phyloP scores from a whole-genome alignment of 2,329 filamentous ascomycete species.

The Penicillium janthinellum region DNA sequence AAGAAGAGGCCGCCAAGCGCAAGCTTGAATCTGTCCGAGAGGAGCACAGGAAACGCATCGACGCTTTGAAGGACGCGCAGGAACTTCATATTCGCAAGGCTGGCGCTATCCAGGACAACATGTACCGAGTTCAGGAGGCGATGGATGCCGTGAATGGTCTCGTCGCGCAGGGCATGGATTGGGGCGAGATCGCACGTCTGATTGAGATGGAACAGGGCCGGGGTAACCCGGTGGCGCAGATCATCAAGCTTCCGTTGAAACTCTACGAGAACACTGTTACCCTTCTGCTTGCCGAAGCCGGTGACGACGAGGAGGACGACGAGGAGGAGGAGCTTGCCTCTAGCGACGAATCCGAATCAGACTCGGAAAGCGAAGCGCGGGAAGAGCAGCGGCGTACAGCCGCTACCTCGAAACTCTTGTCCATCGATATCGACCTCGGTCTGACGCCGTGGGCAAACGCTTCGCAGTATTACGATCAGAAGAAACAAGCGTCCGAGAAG shows the following conservation, averaged over 20 bases:
- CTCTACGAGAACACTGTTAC: slow-evolving; percentile 88
- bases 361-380: slow-evolving; percentile 38
- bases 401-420: slow-evolving; percentile 52
- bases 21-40: slow-evolving; percentile 82
- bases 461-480: slow-evolving; percentile 87
- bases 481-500: slow-evolving; percentile 79
- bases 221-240: slow-evolving; percentile 80
- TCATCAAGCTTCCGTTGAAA: slow-evolving; percentile 85
- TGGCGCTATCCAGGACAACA: slow-evolving; percentile 84
- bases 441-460: slow-evolving; percentile 88
- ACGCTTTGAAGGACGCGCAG: slow-evolving; percentile 79
- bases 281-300: slow-evolving; percentile 72
- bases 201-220: slow-evolving; percentile 83
- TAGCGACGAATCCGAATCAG: slow-evolving; percentile 60
- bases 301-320: slow-evolving; percentile 58
- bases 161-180: slow-evolving; percentile 95
- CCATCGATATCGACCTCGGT: slow-evolving; percentile 81
- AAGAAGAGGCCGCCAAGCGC: slow-evolving; percentile 76
- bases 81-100: slow-evolving; percentile 84
- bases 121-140: slow-evolving; percentile 87
- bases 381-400: slow-evolving; percentile 27
- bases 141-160: slow-evolving; percentile 89
- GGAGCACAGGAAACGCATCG: slow-evolving; percentile 83
- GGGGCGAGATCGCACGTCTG: slow-evolving; percentile 85
- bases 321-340: slow-evolving; percentile 61